Base-by-base conservation (phyloP, 805 yeast genomes). In the Pichia ethanolica region DNA sequence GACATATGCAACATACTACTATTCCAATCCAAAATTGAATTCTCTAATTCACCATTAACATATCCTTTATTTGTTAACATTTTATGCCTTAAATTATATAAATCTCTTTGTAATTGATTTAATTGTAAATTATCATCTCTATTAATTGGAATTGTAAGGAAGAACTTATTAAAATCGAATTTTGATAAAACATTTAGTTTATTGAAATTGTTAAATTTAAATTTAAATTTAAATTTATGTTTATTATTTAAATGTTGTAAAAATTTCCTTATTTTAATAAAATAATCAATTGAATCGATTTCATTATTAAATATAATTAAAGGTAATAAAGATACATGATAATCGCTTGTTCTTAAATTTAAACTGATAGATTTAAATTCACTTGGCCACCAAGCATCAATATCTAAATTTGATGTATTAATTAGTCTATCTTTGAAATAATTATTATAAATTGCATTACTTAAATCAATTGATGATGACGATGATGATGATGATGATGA, bases 321-420 rank as follows among this genome's bases (percentile, higher is more conserved):
- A 12, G 68, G 68, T 3, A 64, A 50, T 34, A 64, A 46, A 7
- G 55, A 47, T 7, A 54, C 36, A 40, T 54, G 57, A 20, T 49
- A 54, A 7, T 52, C 52, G 7, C 40, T 35, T 5, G 55, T 44
- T 26, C 32, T 47, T 1, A 46, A 14, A 6, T 38, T 39, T 9
- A 39, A 35, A 5, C 45, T 42, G 12, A 50, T 43, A 4, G n/a
- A 37, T 20, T 56, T 59, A 34, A 32, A 64, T 5, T 46, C 40
- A 2, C 32, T 37, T 2, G 68, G 68, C 64, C 65, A 62, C 32
- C 35, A 44, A 1, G 51, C 36, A 12, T 39, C 40, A 5, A 14
- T 5, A 13, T 35, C 14, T 7, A 46, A 35, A 37, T 44, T 45
- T n/a, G 34, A 20, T 2, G 49, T 43, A 5, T 35, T 27, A 3